A percentile compares a stretch with the other conserved stretches of the same genome.
Conservation (phyloP, 78 protist species). For the Dictyostelium purpureum region DNA sequence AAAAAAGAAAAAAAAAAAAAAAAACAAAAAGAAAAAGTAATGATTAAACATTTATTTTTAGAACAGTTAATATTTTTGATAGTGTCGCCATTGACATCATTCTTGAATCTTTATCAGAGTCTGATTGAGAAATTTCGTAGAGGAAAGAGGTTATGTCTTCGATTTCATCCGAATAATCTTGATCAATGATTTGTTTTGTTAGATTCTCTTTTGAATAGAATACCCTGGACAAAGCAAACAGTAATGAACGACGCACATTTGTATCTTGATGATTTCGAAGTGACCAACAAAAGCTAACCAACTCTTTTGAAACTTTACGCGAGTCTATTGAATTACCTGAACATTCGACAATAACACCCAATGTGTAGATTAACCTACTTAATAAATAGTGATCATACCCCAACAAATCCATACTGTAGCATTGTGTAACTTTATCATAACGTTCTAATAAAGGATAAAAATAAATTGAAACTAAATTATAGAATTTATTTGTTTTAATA, state of each 20-base stretch:
- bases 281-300: constrained; percentile 23
- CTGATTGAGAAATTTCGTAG: constrained; percentile 20
- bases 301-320: constrained; percentile 16
- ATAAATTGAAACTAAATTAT: constrained; percentile 8
- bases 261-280: constrained; percentile 20
- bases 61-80: constrained; percentile 42
- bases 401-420: constrained; percentile 2
- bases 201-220: constrained; percentile 1
- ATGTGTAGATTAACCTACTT: constrained; percentile 10
- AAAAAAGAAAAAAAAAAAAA: too few species aligned
- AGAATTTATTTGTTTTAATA: constrained; percentile 1
- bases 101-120: constrained; percentile 67
- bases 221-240: constrained; percentile 39
- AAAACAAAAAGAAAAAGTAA: too few species aligned
- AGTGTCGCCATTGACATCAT: constrained; percentile 34
- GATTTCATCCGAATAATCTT: constrained; percentile 42
- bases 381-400: constrained; percentile 36
- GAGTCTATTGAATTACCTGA: constrained; percentile 21
- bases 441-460: constrained; percentile 36
- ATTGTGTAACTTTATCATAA: constrained; percentile 53
- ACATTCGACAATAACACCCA: constrained; percentile 57
- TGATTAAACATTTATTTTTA: constrained; percentile 2
- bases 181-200: neutral
- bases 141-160: constrained; percentile 37
- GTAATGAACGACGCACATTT: constrained; percentile 12